Conservation (phyloP, 2,329 filamentous ascomycete species). For the Diaporthe sp. region DNA sequence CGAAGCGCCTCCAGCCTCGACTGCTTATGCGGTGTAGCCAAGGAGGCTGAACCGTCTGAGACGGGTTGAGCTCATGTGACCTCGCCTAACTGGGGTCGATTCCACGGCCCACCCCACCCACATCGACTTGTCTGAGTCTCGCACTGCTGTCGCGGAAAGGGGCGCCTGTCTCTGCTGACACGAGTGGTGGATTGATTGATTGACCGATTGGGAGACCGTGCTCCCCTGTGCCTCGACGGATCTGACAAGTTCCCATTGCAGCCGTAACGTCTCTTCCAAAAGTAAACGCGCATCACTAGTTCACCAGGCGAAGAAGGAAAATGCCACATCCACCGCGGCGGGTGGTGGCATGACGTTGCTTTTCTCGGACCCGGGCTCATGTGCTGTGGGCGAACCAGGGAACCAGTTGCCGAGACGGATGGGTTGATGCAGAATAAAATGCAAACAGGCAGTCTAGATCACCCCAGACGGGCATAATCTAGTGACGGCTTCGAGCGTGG, state of each 20-base stretch:
- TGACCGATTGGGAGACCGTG: not conserved
- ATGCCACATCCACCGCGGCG: not conserved
- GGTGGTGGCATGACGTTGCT: slow-evolving; percentile 2
- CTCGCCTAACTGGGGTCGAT: slow-evolving; percentile 25
- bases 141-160: slow-evolving; percentile 20
- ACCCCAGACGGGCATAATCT: not conserved
- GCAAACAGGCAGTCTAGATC: slow-evolving; percentile 1
- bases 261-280: slow-evolving; percentile 25
- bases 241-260: not conserved
- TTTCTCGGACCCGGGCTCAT: slow-evolving; percentile 1
- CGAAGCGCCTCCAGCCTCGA: slow-evolving; percentile 15
- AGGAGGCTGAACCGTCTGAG: slow-evolving; percentile 37
- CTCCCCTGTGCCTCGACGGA: not conserved
- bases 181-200: slow-evolving; percentile 8
- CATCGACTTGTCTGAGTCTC: slow-evolving; percentile 7
- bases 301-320: not conserved
- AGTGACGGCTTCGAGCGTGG: slow-evolving; percentile 15
- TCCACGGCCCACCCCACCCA: not conserved
- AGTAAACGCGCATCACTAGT: slow-evolving; percentile 19
- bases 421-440: slow-evolving; percentile 2
- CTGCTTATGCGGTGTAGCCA: slow-evolving; percentile 37
- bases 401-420: slow-evolving; percentile 1
- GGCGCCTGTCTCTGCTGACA: slow-evolving; percentile 24
- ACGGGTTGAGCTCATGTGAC: slow-evolving; percentile 16
- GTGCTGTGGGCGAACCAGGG: not conserved